phyloP scores from a whole-genome alignment of 495 filamentous ascomycete species.

The Podospora bellae-mahoneyi region DNA sequence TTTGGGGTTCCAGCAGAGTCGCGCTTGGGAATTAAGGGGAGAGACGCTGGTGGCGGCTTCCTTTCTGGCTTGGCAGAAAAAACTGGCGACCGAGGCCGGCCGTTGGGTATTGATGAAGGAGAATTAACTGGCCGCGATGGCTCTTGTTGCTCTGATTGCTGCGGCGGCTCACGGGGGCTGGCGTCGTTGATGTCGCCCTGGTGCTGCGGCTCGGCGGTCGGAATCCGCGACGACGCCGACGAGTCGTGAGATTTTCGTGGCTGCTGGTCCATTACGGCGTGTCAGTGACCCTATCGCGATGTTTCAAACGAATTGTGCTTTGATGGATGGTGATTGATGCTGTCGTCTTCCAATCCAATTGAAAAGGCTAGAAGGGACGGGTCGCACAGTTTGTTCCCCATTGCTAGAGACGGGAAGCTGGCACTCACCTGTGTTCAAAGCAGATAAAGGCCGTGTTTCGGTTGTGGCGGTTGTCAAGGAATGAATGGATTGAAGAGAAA shows the following conservation, averaged over 20 bases:
- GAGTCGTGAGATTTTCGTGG: conserved; percentile 14
- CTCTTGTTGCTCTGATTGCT: conserved; percentile 9
- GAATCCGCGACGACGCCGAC: conserved; percentile 20
- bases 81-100: not conserved
- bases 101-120: not conserved
- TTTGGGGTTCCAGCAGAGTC: conserved; percentile 7
- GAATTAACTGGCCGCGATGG: not conserved
- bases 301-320: too few relatives aligned
- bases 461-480: not conserved
- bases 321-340: not conserved
- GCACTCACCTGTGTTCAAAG: conserved; percentile 17
- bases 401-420: conserved; percentile 3
- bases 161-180: conserved; percentile 20
- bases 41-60: not conserved
- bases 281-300: conserved; percentile 26
- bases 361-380: not conserved
- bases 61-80: not conserved
- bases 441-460: not conserved
- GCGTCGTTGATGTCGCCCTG: conserved; percentile 16
- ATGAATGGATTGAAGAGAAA: conserved; percentile 7
- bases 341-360: not conserved
- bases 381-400: conserved; percentile 19
- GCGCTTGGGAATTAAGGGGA: not conserved
- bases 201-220: conserved; percentile 18
- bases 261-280: conserved; percentile 25